Evolutionary conservation across 1,139 yeast species (phyloP).

Genomic region (Yamadazyma triangularis): DNA sequence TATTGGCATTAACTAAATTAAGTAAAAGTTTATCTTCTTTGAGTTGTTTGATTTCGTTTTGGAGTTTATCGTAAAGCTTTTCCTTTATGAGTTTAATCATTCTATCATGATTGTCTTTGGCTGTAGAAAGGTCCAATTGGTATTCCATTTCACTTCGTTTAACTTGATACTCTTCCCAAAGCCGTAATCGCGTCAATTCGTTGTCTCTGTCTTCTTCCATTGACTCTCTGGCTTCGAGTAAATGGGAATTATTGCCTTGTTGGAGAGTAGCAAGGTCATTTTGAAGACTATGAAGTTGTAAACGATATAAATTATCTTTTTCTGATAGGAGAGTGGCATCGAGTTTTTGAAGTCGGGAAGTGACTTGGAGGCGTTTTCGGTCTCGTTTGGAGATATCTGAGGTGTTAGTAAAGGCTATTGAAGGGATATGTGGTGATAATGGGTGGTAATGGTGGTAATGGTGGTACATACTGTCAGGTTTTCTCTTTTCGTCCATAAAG

Average conservation of each 20-base stretch:
- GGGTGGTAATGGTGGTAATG: no score
- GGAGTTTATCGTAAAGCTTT: slow-evolving; percentile 72
- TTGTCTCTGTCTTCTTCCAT: slow-evolving; percentile 78
- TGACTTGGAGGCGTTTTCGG: slow-evolving; percentile 68
- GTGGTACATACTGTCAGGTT: no score
- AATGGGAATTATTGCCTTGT: slow-evolving; percentile 70
- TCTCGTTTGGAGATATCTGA: no score
- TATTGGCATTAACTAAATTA: slow-evolving; percentile 70
- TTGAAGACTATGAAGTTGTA: slow-evolving; percentile 71
- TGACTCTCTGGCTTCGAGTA: slow-evolving; percentile 49
- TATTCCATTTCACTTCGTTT: slow-evolving; percentile 74
- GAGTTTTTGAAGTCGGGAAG: slow-evolving; percentile 59
- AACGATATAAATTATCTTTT: slow-evolving; percentile 72
- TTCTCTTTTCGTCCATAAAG: no score
- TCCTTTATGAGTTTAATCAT: slow-evolving; percentile 81
- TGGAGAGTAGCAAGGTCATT: slow-evolving; percentile 74
- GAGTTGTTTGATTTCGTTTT: slow-evolving; percentile 75
- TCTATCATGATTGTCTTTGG: slow-evolving; percentile 74
- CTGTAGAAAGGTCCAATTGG: slow-evolving; percentile 67
- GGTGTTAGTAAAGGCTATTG: no score
- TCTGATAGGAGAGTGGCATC: slow-evolving; percentile 64
- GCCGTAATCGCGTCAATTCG: slow-evolving; percentile 68
- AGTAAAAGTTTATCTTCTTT: slow-evolving; percentile 85
- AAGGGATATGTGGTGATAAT: no score
- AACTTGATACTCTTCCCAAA: slow-evolving; percentile 86